Percentiles rank a stretch among this genome's conserved stretches.
Evolutionary conservation across 1,139 yeast species (phyloP).

Genomic region (Neolecta irregularis): DNA sequence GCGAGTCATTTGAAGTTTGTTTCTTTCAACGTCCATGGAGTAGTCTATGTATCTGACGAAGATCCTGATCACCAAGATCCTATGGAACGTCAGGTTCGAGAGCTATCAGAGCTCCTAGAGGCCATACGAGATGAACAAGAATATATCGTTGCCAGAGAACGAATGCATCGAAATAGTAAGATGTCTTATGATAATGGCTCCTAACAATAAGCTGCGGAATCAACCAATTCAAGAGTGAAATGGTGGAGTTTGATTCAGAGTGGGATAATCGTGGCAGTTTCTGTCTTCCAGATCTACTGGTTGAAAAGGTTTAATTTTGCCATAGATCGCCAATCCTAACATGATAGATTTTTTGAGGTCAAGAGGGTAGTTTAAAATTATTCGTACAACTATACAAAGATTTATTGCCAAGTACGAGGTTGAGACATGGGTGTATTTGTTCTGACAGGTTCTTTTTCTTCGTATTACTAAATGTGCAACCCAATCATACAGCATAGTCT

Average conservation of each 20-base stretch:
- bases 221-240: slow-evolving; percentile 90
- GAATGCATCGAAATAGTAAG: slow-evolving; percentile 95
- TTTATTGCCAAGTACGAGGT: too few species aligned
- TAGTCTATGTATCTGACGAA: slow-evolving; percentile 72
- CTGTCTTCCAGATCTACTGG: slow-evolving; percentile 89
- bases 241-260: slow-evolving; percentile 96
- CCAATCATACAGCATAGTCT: too few species aligned
- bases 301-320: too few species aligned
- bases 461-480: too few species aligned
- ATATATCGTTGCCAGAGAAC: slow-evolving; percentile 86
- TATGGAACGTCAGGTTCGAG: slow-evolving; percentile 69
- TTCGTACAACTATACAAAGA: too few species aligned
- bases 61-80: slow-evolving; percentile 51
- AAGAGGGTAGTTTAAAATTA: too few species aligned
- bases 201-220: too few species aligned
- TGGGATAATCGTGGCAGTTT: slow-evolving; percentile 68
- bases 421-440: too few species aligned
- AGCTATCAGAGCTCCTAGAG: slow-evolving; percentile 57
- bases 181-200: too few species aligned
- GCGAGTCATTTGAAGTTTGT: slow-evolving; percentile 62
- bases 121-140: slow-evolving; percentile 80
- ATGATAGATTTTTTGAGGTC: too few species aligned
- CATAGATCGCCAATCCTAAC: too few species aligned
- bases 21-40: slow-evolving; percentile 89
- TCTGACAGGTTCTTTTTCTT: too few species aligned